A percentile compares a stretch with the other conserved stretches of the same genome.
These are phyloP conservation scores for Neolentinus lepideus DNA, from an alignment of 1,284 basidiomycete species.

Conservation along the genomic window DNA sequence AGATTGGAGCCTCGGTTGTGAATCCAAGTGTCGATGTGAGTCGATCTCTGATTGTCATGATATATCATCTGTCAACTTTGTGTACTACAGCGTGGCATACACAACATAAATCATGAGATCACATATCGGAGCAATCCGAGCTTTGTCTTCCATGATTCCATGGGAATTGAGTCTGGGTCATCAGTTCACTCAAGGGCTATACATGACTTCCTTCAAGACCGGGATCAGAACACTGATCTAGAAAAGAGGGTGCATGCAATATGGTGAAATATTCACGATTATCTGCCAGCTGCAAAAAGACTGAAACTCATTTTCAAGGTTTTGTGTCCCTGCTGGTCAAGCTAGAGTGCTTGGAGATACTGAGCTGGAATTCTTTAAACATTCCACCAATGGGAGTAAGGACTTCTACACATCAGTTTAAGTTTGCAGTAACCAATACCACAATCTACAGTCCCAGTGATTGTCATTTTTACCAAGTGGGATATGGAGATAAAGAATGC, in stretches of 20 bases:
- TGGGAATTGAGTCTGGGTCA: conserved; percentile 7
- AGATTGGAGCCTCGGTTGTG: conserved; percentile 3
- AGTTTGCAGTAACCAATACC: not conserved
- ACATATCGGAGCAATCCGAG: conserved; percentile 15
- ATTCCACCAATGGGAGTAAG: conserved; percentile 12
- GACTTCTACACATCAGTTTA: not conserved
- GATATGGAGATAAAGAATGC: conserved; percentile 14
- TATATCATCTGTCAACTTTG: not conserved
- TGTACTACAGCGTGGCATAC: conserved; percentile 13
- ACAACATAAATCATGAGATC: conserved; percentile 15
- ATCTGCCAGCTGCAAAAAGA: not conserved
- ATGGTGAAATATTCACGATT: conserved; percentile 10
- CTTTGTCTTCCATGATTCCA: conserved; percentile 22
- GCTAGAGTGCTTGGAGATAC: conserved; percentile 13
- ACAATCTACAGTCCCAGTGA: conserved; percentile 15
- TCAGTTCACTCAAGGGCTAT: not conserved
- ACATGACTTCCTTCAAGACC: conserved; percentile 12
- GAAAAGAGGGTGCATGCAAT: conserved; percentile 19
- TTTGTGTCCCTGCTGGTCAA: conserved; percentile 15
- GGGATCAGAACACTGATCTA: conserved; percentile 8
- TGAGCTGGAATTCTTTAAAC: conserved; percentile 17
- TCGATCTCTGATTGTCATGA: not conserved
- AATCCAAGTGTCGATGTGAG: not conserved
- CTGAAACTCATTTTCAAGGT: conserved; percentile 9
- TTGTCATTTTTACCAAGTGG: conserved; percentile 22